Evolutionary conservation across 805 yeast species (phyloP), one percentile per base, ranked within the genome.

Genomic region (Metschnikowia dekortorum): DNA sequence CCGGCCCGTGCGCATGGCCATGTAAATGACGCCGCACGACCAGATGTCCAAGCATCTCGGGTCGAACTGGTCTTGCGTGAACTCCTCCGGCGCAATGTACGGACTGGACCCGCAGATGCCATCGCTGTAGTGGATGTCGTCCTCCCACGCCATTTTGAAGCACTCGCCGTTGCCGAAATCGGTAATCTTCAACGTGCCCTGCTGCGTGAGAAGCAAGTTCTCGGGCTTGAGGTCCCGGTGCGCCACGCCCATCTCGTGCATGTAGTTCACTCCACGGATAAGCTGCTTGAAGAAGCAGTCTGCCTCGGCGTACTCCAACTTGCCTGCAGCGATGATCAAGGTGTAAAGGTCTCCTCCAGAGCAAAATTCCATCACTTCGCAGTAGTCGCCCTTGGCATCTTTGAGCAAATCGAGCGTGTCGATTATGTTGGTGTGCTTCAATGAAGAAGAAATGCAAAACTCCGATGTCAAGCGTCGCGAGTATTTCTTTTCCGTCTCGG

Each of bases 1-100:
- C 47, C 96, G 75, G 4, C 98, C 99, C 0, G 97, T 88, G 60
- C 97, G 75, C 92, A 89, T 85, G 6, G 96, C 95, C 89, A 89
- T 85, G 63, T 87, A 89, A 34, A 89, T 89, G 9, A 89, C 92
- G 45, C 96, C 96, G 71, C 96, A 88, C 0, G 96, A 83, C 97
- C 97, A 89, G 35, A 89, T 82, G 69, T 89, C 96, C 6, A 87
- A 86, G 34, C 86, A 78, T 50, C 96, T 69, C 2, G 95, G 87
- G 67, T 89, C 96, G 66, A 87, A 89, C 60, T 81, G 83, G 37
- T 77, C 70, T 52, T 64, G 69, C 2, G 78, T 73, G 65, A 83
- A 86, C 57, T 86, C 94, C 67, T 89, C 97, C 0, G 97, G 96
- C 0, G 96, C 95, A 61, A 90, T 87, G 65, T 89, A 89, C 2